Conservation (phyloP, 768 basidiomycete genomes). For the Leccinum broughii region DNA sequence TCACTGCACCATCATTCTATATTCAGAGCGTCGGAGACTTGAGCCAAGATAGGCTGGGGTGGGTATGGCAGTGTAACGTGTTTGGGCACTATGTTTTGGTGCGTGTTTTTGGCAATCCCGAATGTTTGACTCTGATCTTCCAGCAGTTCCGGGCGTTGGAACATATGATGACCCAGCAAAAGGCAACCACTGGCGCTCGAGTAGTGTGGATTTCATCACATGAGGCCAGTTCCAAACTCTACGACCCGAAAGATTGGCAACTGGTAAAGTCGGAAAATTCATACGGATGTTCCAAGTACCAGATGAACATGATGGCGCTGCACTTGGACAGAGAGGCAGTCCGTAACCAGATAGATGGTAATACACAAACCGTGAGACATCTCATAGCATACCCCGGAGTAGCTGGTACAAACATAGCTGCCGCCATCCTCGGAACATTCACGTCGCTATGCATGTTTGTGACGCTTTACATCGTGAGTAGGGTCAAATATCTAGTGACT, state of each 20-base stretch:
- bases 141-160: constrained; percentile 64
- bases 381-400: constrained; percentile 71
- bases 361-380: constrained; percentile 40
- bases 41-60: constrained; percentile 71
- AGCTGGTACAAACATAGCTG: constrained; percentile 61
- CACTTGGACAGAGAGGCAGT: constrained; percentile 51
- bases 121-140: constrained; percentile 6
- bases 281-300: constrained; percentile 75
- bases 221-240: constrained; percentile 55
- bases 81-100: constrained; percentile 82
- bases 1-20: constrained; percentile 59
- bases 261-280: constrained; percentile 57
- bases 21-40: constrained; percentile 57
- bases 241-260: constrained; percentile 72
- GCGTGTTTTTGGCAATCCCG: constrained; percentile 28
- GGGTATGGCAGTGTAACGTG: constrained; percentile 83
- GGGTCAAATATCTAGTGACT: neutral
- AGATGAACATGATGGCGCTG: constrained; percentile 66
- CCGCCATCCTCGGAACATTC: constrained; percentile 45
- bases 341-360: constrained; percentile 21
- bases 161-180: constrained; percentile 48
- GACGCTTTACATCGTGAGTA: constrained; percentile 64
- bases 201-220: constrained; percentile 82
- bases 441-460: constrained; percentile 49
- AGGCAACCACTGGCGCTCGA: constrained; percentile 47